Evolutionary conservation across 2,329 filamentous ascomycete species (phyloP), one percentile per base, ranked within the genome.

Genomic region (Lasiodiplodia gonubiensis): DNA sequence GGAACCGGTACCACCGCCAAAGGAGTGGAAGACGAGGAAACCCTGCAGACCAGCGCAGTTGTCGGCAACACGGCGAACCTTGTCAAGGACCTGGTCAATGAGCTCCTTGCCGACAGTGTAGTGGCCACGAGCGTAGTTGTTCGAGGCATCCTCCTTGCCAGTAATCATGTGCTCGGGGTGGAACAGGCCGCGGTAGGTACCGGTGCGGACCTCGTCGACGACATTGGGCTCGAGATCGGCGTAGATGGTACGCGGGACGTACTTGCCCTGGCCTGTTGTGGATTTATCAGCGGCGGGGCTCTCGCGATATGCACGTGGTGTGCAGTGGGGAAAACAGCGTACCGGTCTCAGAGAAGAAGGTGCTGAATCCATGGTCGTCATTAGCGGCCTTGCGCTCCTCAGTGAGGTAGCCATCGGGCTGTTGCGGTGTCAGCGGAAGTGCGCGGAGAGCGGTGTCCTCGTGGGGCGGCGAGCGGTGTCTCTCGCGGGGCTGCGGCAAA

Each of bases 391-490:
- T 97, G 84, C 94, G 93, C 88, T 98, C 94, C 80, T 97, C 94
- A 73, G 94, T 98, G 82, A 99, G 90, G 86, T 92, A 98, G 82
- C 95, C 95, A 89, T 99, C 95, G 76, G 95, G 94, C 94, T 99
- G 80, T 71, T 30, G 66, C 67, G n/a, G 66, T 65, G 67, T 67
- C 70, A 73, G 72, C 75, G 67, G 35, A 66, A 68, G 69, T 67
- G 48, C 18, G 59, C 59, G 54, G 30, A 46, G 16, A 23, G 55
- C 21, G 23, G 54, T 48, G 48, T 23, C 23, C 35, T 23, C 33
- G 66, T 57, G 49, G 64, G 55, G 64, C 25, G 37, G 51, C 37
- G 64, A 33, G 30, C 30, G 30, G 30, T 33, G 30, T 33, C 30
- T 18, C 35, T 23, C 33, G 66, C 66, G 49, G 64, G 55, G 64